Base-by-base conservation (phyloP, 1,284 basidiomycete species). In the Trametes hirsuta region DNA sequence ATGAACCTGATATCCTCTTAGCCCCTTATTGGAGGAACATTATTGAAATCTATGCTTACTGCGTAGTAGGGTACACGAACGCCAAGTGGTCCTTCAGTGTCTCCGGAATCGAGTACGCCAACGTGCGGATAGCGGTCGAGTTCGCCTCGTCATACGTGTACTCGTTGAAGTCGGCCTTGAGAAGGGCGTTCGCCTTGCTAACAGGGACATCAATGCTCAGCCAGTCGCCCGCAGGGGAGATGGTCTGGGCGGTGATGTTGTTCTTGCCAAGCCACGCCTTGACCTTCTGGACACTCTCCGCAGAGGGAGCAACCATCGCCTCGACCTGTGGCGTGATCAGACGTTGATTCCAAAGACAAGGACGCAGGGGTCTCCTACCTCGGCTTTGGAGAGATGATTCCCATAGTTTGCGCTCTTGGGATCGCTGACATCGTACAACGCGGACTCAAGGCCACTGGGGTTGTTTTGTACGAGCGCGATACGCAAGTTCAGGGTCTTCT, bases 201-300 rank as follows among this genome's bases (percentile, higher is more conserved):
- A 77, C 65, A 9, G 66, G 63, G 30, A 69, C 59, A 41, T 55
- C 50, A 47, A 70, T 58, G 42, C 51, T 48, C 42, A 70, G 35
- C 64, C 62, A 66, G 53, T 70, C 68, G 5, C 68, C 69, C 3
- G 66, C 63, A 53, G 70, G 68, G 9, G 73, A 68, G 40, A 65
- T 61, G 25, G 62, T 62, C 57, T 65, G 62, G 21, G 74, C 67
- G 14, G 64, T 72, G 53, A 80, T 69, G 37, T 71, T 72, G 64
- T 79, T 74, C 25, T 69, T 70, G 14, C 71, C 58, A 21, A 80
- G 66, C 75, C 76, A 80, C 40, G 73, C 60, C 45, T 70, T 71
- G 22, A 80, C 77, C 36, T 74, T 69, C 35, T 66, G 59, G 8
- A 76, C 66, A 18, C 75, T 74, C 39, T 76, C 76, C 9, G 69